Conservation (phyloP, 1,284 basidiomycete species). For the Ganoderma resinaceum region DNA sequence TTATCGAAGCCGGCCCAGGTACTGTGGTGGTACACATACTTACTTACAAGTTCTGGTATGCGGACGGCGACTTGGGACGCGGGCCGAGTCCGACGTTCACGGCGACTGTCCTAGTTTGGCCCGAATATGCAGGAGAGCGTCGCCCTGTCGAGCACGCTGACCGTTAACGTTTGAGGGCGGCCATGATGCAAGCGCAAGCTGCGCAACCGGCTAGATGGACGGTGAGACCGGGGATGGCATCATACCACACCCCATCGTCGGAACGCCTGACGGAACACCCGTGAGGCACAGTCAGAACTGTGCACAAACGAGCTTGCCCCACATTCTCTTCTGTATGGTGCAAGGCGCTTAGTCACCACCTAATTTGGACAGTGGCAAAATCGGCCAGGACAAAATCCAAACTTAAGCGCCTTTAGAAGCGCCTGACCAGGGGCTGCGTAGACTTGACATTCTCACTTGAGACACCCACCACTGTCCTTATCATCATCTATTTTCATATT, state of each 20-base stretch:
- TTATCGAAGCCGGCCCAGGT: too few relatives aligned
- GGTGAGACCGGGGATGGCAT: neutral
- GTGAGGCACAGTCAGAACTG: neutral
- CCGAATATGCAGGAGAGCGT: neutral
- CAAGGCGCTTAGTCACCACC: too few relatives aligned
- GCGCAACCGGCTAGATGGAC: neutral
- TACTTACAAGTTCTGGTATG: neutral
- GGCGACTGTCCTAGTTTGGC: neutral
- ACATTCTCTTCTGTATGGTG: neutral
- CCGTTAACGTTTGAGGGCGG: neutral
- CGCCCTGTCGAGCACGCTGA: slow-evolving; percentile 4
- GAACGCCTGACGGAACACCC: neutral
- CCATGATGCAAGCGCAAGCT: neutral
- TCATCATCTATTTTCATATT: too few relatives aligned
- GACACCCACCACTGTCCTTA: too few relatives aligned
- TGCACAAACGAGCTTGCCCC: neutral
- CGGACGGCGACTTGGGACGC: neutral
- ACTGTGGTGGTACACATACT: neutral
- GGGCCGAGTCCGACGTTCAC: neutral
- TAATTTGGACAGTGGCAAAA: too few relatives aligned
- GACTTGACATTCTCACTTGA: too few relatives aligned
- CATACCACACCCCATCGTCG: neutral
- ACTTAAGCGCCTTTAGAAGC: too few relatives aligned
- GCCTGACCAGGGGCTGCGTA: too few relatives aligned
- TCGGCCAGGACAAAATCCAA: too few relatives aligned